A percentile compares a stretch with the other conserved stretches of the same genome.
These are phyloP conservation scores for Coniferiporia sulphurascens DNA, from an alignment of 1,284 basidiomycete species.

Conservation along the genomic window DNA sequence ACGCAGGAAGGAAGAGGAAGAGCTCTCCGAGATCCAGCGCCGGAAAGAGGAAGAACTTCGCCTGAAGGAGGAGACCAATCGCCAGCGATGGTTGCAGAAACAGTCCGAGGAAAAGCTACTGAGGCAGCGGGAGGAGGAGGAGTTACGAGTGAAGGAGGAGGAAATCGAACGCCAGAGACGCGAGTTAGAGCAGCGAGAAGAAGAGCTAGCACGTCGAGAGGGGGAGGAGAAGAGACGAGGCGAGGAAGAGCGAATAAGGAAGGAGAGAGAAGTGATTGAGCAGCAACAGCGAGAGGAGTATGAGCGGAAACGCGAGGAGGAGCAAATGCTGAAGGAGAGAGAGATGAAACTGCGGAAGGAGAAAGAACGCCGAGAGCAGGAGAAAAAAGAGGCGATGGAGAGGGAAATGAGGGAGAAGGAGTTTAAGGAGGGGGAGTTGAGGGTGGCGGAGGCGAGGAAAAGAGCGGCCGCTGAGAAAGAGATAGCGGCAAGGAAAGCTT, in stretches of 20 bases:
- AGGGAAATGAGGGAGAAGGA: background rate
- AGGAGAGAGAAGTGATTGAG: slow-evolving; percentile 5
- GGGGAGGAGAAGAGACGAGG: slow-evolving; percentile 7
- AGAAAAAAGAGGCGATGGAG: background rate
- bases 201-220: slow-evolving; percentile 12
- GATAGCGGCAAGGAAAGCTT: background rate
- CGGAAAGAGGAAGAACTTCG: slow-evolving; percentile 6
- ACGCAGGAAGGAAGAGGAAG: background rate
- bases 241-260: slow-evolving; percentile 1
- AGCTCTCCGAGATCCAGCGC: background rate
- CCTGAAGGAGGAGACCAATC: slow-evolving; percentile 6
- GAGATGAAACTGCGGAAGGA: background rate
- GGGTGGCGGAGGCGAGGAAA: background rate
- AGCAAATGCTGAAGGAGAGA: background rate
- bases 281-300: background rate
- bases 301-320: background rate
- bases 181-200: slow-evolving; percentile 12
- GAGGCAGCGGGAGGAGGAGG: slow-evolving; percentile 8
- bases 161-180: slow-evolving; percentile 4
- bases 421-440: background rate
- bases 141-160: slow-evolving; percentile 8
- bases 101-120: slow-evolving; percentile 10
- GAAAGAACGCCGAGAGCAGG: slow-evolving; percentile 4
- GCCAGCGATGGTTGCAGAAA: slow-evolving; percentile 3
- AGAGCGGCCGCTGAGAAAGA: background rate